Percentiles rank a stretch among this genome's conserved stretches.
These are phyloP conservation scores for Sporothrix curviconia DNA, from an alignment of 2,329 filamentous ascomycete species.

Conservation along the genomic window DNA sequence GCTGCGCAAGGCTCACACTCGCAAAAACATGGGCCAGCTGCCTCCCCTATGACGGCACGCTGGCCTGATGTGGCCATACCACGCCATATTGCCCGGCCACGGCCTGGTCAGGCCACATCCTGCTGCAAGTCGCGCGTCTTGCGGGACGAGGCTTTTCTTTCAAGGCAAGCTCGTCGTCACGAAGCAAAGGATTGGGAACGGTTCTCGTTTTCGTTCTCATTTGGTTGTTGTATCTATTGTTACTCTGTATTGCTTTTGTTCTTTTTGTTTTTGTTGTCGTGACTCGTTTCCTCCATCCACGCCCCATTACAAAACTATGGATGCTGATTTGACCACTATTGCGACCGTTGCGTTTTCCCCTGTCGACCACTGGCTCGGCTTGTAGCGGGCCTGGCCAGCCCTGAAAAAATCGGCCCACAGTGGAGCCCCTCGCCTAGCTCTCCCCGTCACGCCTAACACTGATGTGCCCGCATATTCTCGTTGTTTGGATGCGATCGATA, in stretches of 20 bases:
- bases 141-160: not conserved
- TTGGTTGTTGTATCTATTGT: not conserved
- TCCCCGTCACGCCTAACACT: too few relatives aligned
- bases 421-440: too few relatives aligned
- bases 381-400: not conserved
- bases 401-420: not conserved
- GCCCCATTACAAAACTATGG: not conserved
- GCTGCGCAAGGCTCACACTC: too few relatives aligned
- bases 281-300: not conserved
- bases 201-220: not conserved
- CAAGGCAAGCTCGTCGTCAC: not conserved
- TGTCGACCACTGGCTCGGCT: not conserved
- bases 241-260: not conserved
- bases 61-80: conserved; percentile 5
- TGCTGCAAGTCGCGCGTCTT: too few relatives aligned
- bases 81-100: not conserved
- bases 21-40: not conserved
- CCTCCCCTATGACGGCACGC: not conserved
- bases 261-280: not conserved
- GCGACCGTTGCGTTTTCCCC: not conserved
- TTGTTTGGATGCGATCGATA: too few relatives aligned
- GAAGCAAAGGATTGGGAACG: not conserved
- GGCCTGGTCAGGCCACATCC: not conserved
- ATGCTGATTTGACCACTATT: not conserved
- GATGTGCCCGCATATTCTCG: too few relatives aligned